These are phyloP conservation scores for Ceriops zippeliana DNA, from an alignment of 345 rosid species.

Conservation along the genomic window DNA sequence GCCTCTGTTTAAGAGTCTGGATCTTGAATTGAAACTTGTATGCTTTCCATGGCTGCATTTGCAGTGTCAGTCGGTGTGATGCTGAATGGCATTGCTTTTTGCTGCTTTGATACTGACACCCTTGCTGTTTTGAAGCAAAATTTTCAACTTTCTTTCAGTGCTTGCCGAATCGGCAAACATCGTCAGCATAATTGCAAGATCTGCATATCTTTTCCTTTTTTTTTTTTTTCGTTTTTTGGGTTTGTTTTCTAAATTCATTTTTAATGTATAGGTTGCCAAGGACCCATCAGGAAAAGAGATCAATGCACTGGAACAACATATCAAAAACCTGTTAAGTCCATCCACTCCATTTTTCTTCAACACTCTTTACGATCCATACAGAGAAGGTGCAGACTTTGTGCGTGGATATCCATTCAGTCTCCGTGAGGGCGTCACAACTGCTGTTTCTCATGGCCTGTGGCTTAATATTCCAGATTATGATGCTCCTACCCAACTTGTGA, in stretches of 20 bases:
- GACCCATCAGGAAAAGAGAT: slow-evolving; percentile 49
- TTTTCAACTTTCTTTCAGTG: too few species aligned
- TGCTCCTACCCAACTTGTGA: slow-evolving; percentile 53
- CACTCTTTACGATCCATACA: slow-evolving; percentile 56
- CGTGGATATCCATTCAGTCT: slow-evolving; percentile 49
- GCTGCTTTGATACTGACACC: not conserved
- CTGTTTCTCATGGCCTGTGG: slow-evolving; percentile 57
- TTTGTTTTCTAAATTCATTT: not conserved
- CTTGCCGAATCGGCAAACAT: too few species aligned
- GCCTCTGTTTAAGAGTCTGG: not conserved
- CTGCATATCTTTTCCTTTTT: too few species aligned
- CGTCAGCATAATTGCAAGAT: too few species aligned
- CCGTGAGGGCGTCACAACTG: slow-evolving; percentile 39
- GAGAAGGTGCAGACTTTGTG: slow-evolving; percentile 46
- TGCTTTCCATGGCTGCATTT: not conserved
- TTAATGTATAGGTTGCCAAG: slow-evolving; percentile 40
- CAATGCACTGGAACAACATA: slow-evolving; percentile 52
- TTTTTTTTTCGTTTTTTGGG: not conserved
- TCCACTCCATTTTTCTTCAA: slow-evolving; percentile 49
- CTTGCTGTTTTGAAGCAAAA: not conserved
- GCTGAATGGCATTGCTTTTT: not conserved
- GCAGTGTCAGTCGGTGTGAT: not conserved
- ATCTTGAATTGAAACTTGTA: not conserved
- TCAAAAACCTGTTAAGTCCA: slow-evolving; percentile 43
- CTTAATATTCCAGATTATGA: slow-evolving; percentile 52